phyloP scores from a whole-genome alignment of 2,329 filamentous ascomycete species.

The Fusarium paranaense region DNA sequence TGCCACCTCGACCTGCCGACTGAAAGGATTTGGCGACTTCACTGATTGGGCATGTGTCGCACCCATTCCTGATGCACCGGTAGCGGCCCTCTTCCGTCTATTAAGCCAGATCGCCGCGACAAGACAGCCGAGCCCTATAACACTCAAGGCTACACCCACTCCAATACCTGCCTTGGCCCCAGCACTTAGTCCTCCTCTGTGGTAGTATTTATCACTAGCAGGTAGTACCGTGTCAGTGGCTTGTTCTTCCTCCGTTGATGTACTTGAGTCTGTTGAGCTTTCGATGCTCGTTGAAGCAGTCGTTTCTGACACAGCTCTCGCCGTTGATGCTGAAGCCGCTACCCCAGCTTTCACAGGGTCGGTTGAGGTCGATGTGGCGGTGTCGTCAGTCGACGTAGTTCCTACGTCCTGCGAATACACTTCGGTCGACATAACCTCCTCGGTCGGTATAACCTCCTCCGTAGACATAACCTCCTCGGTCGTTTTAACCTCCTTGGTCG shows the following conservation, averaged over 20 bases:
- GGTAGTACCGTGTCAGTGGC: not conserved
- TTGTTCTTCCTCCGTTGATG: not conserved
- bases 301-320: not conserved
- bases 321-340: not conserved
- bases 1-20: not conserved
- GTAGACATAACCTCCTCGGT: no score
- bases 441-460: no score
- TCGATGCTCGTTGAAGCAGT: not conserved
- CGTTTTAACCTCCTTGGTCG: no score
- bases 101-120: not conserved
- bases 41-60: not conserved
- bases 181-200: not conserved
- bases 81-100: not conserved
- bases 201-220: not conserved
- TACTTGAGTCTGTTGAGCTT: not conserved
- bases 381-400: no score
- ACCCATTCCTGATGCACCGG: not conserved
- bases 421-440: not conserved
- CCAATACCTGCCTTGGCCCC: not conserved
- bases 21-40: not conserved
- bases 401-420: no score
- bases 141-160: not conserved
- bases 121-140: not conserved
- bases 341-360: not conserved
- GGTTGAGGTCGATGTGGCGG: not conserved